phyloP scores from a whole-genome alignment of 2,329 filamentous ascomycete genomes.

The Apiospora malaysiana region DNA sequence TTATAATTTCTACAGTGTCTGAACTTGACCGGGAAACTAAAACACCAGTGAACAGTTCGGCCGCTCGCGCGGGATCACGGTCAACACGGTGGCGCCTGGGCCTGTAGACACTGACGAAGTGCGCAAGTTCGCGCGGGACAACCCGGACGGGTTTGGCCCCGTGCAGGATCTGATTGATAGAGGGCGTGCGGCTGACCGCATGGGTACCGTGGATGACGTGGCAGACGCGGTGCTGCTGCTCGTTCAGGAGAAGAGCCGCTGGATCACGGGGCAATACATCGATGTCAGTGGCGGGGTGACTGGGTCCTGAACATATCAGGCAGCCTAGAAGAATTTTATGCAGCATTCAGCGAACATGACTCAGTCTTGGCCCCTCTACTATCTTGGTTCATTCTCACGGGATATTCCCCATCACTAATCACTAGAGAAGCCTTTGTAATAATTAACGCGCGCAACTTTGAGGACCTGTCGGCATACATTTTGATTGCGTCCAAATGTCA shows the following conservation, averaged over 20 bases:
- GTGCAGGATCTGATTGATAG: conserved; percentile 19
- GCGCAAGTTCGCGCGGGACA: conserved; percentile 22
- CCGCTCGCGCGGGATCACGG: conserved; percentile 30
- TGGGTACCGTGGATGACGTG: conserved; percentile 30
- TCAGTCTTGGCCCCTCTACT: no score
- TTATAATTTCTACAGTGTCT: neutral
- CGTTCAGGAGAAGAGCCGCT: conserved; percentile 31
- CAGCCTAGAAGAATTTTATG: no score
- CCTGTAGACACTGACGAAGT: conserved; percentile 29
- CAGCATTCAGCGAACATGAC: no score
- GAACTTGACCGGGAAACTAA: neutral
- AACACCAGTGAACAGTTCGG: conserved; percentile 26
- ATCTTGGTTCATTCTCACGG: no score
- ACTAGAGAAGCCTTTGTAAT: no score
- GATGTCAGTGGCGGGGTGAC: conserved; percentile 22
- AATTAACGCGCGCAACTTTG: no score
- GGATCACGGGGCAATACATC: conserved; percentile 34
- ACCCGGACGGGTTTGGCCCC: conserved; percentile 23
- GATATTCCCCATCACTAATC: no score
- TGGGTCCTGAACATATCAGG: neutral
- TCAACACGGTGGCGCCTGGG: conserved; percentile 30
- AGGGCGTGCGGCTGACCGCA: conserved; percentile 24
- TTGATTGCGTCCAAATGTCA: no score
- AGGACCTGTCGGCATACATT: no score
- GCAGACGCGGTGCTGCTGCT: conserved; percentile 31